Evolutionary conservation across 2,329 filamentous ascomycete species (phyloP).

Genomic region (Aspergillus ibericus): DNA sequence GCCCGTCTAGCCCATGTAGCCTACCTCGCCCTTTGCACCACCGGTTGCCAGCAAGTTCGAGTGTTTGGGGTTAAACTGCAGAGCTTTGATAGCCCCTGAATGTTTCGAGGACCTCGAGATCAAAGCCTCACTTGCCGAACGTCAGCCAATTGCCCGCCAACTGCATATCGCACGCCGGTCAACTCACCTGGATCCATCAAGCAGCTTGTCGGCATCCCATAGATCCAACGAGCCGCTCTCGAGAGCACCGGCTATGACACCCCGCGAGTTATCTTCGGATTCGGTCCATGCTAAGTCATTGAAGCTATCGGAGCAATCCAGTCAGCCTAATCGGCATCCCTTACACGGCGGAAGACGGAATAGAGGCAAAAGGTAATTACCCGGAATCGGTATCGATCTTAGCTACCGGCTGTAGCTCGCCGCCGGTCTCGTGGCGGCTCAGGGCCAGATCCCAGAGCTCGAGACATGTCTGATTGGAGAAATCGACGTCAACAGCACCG

Average conservation of each 20-base stretch:
- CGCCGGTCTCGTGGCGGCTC: constrained; percentile 70
- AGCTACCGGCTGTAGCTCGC: constrained; percentile 82
- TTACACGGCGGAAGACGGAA: background rate
- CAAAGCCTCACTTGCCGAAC: constrained; percentile 62
- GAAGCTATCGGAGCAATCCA: constrained; percentile 62
- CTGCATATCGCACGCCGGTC: background rate
- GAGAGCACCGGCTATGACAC: constrained; percentile 90
- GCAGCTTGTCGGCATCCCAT: constrained; percentile 80
- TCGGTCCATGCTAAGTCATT: constrained; percentile 96
- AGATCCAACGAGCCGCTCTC: constrained; percentile 92
- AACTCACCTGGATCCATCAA: constrained; percentile 52
- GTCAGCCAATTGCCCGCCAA: constrained; percentile 18
- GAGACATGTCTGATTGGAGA: constrained; percentile 94
- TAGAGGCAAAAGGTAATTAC: constrained; percentile 46
- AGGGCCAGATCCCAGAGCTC: constrained; percentile 94
- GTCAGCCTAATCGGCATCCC: constrained; percentile 23
- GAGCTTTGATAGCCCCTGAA: constrained; percentile 84
- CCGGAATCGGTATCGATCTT: constrained; percentile 86
- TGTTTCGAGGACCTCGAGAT: constrained; percentile 88
- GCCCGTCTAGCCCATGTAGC: background rate
- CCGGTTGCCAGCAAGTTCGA: constrained; percentile 89
- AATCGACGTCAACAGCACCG: constrained; percentile 93
- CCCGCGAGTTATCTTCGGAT: constrained; percentile 73
- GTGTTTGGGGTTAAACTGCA: constrained; percentile 95
- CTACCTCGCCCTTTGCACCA: constrained; percentile 82